phyloP scores from a whole-genome alignment of 2,329 filamentous ascomycete genomes.

The Fusarium avenaceum region DNA sequence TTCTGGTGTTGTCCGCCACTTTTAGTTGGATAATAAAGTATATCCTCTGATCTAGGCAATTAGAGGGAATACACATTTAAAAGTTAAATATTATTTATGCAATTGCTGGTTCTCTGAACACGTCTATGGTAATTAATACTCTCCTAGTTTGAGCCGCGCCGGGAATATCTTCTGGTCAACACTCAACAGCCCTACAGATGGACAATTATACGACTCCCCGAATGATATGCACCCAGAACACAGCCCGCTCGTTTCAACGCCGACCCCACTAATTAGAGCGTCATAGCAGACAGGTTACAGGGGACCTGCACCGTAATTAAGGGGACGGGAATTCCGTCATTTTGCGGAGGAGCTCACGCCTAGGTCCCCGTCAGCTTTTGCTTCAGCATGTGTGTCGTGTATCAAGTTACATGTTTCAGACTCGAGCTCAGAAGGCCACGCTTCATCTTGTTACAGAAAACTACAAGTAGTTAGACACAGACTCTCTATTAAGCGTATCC shows the following conservation, averaged over 20 bases:
- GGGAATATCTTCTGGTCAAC: background rate
- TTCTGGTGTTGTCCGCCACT: background rate
- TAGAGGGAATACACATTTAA: background rate
- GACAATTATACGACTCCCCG: constrained; percentile 8
- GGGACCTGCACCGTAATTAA: constrained; percentile 12
- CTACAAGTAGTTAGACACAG: constrained; percentile 11
- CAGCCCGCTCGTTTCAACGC: constrained; percentile 16
- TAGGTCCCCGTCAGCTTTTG: constrained; percentile 21
- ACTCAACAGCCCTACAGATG: constrained; percentile 4
- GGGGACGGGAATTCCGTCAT: constrained; percentile 28
- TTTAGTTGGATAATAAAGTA: background rate
- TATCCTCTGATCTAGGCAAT: background rate
- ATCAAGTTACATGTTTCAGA: constrained; percentile 27
- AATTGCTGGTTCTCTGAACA: background rate
- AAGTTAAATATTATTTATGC: background rate
- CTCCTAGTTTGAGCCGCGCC: background rate
- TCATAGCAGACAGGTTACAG: constrained; percentile 33
- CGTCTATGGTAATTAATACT: background rate
- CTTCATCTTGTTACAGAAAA: constrained; percentile 4
- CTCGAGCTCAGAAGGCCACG: constrained; percentile 10
- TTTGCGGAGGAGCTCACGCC: constrained; percentile 30
- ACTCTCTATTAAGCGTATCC: constrained; percentile 7
- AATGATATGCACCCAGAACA: background rate
- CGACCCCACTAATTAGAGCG: constrained; percentile 35
- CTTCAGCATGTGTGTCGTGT: constrained; percentile 8